These are phyloP conservation scores for Pulveroboletus sp. DNA, from an alignment of 768 basidiomycete genomes.

Conservation along the genomic window DNA sequence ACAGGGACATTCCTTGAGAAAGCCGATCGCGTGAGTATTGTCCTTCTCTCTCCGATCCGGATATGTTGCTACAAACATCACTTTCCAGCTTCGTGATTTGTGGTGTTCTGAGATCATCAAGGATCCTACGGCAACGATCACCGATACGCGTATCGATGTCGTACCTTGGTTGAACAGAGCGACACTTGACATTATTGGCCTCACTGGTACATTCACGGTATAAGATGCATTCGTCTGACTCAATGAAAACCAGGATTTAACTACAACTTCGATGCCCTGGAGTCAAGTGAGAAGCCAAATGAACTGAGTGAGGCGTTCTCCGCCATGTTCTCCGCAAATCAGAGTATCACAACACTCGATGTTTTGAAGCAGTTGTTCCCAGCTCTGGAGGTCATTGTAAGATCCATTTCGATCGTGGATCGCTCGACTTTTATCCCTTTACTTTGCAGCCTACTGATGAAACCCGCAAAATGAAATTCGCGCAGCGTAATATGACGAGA, in stretches of 20 bases:
- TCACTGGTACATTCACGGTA: slow-evolving; percentile 28
- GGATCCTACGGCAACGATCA: slow-evolving; percentile 18
- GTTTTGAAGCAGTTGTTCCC: slow-evolving; percentile 38
- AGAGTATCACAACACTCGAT: slow-evolving; percentile 19
- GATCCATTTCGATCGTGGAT: slow-evolving; percentile 2
- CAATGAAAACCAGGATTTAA: slow-evolving; percentile 34
- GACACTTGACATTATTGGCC: slow-evolving; percentile 43
- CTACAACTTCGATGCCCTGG: slow-evolving; percentile 35
- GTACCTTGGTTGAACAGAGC: slow-evolving; percentile 32
- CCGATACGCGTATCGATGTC: slow-evolving; percentile 27
- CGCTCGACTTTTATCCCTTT: not conserved
- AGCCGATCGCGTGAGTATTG: slow-evolving; percentile 41
- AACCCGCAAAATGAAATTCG: slow-evolving; percentile 16
- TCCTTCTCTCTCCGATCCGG: not conserved
- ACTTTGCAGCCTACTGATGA: slow-evolving; percentile 20
- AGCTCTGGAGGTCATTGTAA: slow-evolving; percentile 37
- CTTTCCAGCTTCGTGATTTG: slow-evolving; percentile 46
- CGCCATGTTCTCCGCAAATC: slow-evolving; percentile 24
- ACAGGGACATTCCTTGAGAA: slow-evolving; percentile 58
- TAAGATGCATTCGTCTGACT: not conserved
- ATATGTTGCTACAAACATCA: not conserved
- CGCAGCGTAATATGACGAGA: slow-evolving; percentile 42
- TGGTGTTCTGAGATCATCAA: slow-evolving; percentile 36
- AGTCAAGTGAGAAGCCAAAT: slow-evolving; percentile 20
- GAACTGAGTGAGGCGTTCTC: slow-evolving; percentile 35